Conservation (phyloP, 441 rosid species). For the Metrosideros polymorpha region DNA sequence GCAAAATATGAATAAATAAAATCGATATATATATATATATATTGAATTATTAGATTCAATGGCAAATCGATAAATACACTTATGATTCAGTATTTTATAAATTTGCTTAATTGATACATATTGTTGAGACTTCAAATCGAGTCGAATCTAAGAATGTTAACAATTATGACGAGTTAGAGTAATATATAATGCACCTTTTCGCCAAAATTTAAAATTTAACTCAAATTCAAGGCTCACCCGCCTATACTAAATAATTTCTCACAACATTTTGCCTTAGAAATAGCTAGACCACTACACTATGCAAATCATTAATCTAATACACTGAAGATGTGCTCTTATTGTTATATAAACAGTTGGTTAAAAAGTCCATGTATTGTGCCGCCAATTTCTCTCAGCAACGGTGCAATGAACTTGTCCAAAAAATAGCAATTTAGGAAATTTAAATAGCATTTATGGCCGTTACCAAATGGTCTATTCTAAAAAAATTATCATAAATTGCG, state of each 20-base stretch:
- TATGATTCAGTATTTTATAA: no score
- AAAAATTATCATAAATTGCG: no score
- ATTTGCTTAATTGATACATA: no score
- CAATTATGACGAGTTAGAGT: no score
- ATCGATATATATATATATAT: no score
- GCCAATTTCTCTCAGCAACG: background rate
- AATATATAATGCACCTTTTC: no score
- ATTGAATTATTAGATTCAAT: no score
- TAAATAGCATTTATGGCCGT: background rate
- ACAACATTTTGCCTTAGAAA: background rate
- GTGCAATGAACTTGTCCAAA: rapidly evolving
- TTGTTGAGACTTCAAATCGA: no score
- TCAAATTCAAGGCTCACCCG: background rate
- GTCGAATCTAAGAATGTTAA: no score
- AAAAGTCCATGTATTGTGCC: rapidly evolving
- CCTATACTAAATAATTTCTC: background rate
- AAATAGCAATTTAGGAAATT: background rate
- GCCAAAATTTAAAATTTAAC: no score
- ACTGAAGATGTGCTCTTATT: background rate
- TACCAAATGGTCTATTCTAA: no score
- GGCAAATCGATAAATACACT: no score
- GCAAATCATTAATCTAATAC: background rate
- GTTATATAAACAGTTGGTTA: background rate
- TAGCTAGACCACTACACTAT: background rate
- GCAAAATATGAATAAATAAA: background rate